Evolutionary conservation across 306 rosid genomes (phyloP).

Genomic region (Prunus mira): DNA sequence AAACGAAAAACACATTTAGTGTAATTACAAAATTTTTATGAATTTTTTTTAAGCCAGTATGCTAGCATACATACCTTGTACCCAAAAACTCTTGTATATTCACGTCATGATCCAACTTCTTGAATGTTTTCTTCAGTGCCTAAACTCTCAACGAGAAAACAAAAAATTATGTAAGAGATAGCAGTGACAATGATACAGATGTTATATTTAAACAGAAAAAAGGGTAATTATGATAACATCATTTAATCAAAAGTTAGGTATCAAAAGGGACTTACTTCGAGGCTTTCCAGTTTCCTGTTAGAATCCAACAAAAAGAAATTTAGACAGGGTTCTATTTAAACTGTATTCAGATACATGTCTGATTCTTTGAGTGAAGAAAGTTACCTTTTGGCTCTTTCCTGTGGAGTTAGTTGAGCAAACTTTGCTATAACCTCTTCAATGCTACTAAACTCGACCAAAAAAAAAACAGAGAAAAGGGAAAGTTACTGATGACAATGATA

Average conservation of each 20-base stretch:
- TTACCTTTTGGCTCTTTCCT: slow-evolving; percentile 78
- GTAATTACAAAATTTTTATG: background rate
- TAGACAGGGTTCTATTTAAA: slow-evolving; percentile 10
- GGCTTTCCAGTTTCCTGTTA: slow-evolving; percentile 84
- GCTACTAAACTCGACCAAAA: slow-evolving; percentile 35
- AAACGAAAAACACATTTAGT: slow-evolving; percentile 12
- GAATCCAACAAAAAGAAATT: slow-evolving; percentile 27
- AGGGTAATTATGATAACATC: background rate
- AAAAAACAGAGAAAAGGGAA: background rate
- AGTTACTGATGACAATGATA: background rate
- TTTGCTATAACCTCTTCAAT: slow-evolving; percentile 70
- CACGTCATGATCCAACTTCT: slow-evolving; percentile 80
- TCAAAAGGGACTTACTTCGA: slow-evolving; percentile 57
- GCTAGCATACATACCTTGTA: slow-evolving; percentile 44
- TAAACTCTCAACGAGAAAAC: slow-evolving; percentile 42
- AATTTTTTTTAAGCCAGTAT: slow-evolving; percentile 2
- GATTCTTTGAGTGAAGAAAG: background rate
- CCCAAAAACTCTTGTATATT: slow-evolving; percentile 67
- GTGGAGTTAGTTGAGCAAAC: slow-evolving; percentile 76
- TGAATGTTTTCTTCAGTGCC: slow-evolving; percentile 79
- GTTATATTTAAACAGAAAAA: background rate
- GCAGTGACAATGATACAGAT: background rate
- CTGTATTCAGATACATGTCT: background rate
- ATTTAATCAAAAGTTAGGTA: slow-evolving; percentile 1
- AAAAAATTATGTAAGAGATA: slow-evolving; percentile 16